Conservation (phyloP, 805 yeast genomes). For the Komagataella phaffii region DNA sequence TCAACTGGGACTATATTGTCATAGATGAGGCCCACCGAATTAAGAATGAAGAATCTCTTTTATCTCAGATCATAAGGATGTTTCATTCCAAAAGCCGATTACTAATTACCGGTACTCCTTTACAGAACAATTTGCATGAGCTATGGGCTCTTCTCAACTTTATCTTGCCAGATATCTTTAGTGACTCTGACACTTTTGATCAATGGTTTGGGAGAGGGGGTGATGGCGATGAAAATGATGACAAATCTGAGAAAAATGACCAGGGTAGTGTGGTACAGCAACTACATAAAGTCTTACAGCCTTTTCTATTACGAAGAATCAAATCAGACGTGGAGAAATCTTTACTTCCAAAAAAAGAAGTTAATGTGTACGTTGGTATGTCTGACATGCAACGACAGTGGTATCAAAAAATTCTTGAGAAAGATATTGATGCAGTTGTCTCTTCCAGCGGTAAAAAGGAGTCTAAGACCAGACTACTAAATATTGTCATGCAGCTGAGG, state of each 20-base stretch:
- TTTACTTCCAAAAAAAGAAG: slow-evolving; percentile 59
- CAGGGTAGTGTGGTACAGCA: slow-evolving; percentile 42
- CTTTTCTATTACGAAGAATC: slow-evolving; percentile 64
- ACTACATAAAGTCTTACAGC: slow-evolving; percentile 62
- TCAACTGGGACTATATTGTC: slow-evolving; percentile 64
- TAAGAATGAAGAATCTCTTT: slow-evolving; percentile 53
- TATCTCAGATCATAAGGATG: slow-evolving; percentile 2
- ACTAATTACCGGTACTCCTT: slow-evolving; percentile 71
- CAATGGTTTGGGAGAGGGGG: slow-evolving; percentile 39
- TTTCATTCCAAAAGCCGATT: slow-evolving; percentile 36
- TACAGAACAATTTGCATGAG: slow-evolving; percentile 70
- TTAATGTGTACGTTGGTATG: slow-evolving; percentile 64
- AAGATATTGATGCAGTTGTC: slow-evolving; percentile 74
- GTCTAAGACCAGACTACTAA: slow-evolving; percentile 79
- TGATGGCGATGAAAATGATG: slow-evolving; percentile 16
- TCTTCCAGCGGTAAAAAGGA: slow-evolving; percentile 92
- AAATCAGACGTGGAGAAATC: slow-evolving; percentile 76
- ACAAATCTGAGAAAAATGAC: slow-evolving; percentile 28
- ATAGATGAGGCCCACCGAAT: slow-evolving; percentile 80
- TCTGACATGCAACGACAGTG: slow-evolving; percentile 64
- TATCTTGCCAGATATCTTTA: slow-evolving; percentile 65
- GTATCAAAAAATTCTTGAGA: slow-evolving; percentile 66
- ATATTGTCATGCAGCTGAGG: slow-evolving; percentile 85
- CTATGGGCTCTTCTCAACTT: slow-evolving; percentile 73
- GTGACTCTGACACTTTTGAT: slow-evolving; percentile 62